Evolutionary conservation across 768 basidiomycete species (phyloP), one percentile per base, ranked within the genome.

Genomic region (Phlebiopsis gigantea): DNA sequence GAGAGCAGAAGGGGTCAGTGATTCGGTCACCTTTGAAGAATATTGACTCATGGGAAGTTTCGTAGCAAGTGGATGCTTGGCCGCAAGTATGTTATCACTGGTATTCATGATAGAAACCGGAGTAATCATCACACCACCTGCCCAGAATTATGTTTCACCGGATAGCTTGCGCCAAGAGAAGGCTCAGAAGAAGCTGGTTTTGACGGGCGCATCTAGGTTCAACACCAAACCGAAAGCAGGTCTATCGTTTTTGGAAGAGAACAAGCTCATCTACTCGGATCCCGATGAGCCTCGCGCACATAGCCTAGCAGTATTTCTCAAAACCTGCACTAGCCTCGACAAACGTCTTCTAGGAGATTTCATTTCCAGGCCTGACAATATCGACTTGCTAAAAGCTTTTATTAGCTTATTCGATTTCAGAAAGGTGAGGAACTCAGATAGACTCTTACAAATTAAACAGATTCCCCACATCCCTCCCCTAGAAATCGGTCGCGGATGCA

Each of bases 401-500:
- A 84, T 99, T 66, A 79, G 79, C 9, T 72, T 94, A 31, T 95
- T 97, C 65, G 90, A 97, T 69, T 98, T 98, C 71, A 82, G 85
- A 65, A 79, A 87, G 60, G 96, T 95, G 62, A 65, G 84, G 74
- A 4, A 12, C n/a, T 54, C 46, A 25, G 53, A 34, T 46, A 41
- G 15, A 4, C n/a, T 46, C 45, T 45, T 39, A 8, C 15, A 39
- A 10, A 17, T 12, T 17, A 39, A 4, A 17, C 24, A n/a, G 12
- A 21, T 47, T 31, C 47, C 26, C 14, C 19, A 48, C 2, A 7
- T 21, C 31, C 10, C 21, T 7, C 25, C 1, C 26, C 10, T 63
- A 98, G 94, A 96, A 96, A 88, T 83, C 87, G 15, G 81, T 97
- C 58, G 94, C 93, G 15, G 97, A 99, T 58, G 96, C 94, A 1